Evolutionary conservation across 2,329 filamentous ascomycete genomes (phyloP).

Genomic region (Incumbomyces lentus): DNA sequence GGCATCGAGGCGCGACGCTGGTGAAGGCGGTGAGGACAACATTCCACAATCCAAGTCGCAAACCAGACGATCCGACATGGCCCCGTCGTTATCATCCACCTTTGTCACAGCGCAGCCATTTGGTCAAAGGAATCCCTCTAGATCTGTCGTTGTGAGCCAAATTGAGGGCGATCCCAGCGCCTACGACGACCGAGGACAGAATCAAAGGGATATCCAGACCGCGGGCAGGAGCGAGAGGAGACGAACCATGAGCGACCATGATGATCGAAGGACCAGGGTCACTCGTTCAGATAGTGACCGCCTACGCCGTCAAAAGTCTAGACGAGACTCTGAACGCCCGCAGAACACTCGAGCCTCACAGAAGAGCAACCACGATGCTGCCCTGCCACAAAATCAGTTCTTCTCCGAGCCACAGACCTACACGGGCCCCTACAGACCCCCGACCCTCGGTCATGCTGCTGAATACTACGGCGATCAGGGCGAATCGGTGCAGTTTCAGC

Average conservation of each 20-base stretch:
- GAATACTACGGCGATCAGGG: conserved; percentile 56
- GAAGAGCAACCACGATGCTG: conserved; percentile 31
- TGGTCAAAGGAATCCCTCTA: neutral
- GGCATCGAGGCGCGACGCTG: conserved; percentile 10
- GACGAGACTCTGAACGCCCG: conserved; percentile 15
- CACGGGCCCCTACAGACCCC: conserved; percentile 37
- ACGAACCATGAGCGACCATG: conserved; percentile 4
- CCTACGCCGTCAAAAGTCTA: conserved; percentile 11
- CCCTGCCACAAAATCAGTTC: conserved; percentile 45
- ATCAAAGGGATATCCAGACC: conserved; percentile 14
- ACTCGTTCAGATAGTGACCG: conserved; percentile 10
- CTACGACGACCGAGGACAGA: neutral
- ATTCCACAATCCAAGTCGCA: neutral
- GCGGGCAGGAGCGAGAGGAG: conserved; percentile 12
- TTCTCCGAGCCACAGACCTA: conserved; percentile 44
- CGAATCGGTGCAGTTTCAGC: conserved; percentile 48
- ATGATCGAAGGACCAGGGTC: conserved; percentile 12
- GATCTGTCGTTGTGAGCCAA: neutral
- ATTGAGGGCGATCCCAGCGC: neutral
- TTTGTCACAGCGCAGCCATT: neutral
- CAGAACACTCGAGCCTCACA: conserved; percentile 7
- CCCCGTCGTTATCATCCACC: conserved; percentile 4
- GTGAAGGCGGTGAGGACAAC: conserved; percentile 4
- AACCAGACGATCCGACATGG: neutral
- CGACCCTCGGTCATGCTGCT: conserved; percentile 40